Evolutionary conservation across 352 stramenopile species (phyloP), one percentile per base, ranked within the genome.

Genomic region (Pythium apleroticum): DNA sequence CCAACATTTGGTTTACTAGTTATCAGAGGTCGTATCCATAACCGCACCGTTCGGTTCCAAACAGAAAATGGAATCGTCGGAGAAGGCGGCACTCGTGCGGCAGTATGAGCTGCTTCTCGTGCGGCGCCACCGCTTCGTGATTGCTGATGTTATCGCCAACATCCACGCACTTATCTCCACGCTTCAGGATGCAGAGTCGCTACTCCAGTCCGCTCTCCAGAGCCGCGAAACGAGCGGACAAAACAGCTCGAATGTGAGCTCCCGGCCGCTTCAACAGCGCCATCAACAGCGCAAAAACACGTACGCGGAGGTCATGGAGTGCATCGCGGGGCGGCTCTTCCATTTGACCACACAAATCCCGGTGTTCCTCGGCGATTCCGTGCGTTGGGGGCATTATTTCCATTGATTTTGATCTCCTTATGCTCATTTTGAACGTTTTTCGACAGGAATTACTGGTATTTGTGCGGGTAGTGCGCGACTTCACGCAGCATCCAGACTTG

Each of bases 21-120:
- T n/a, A n/a, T n/a, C n/a, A n/a, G n/a, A n/a, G n/a, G n/a, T n/a
- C n/a, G n/a, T n/a, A n/a, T n/a, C n/a, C n/a, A n/a, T n/a, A n/a
- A n/a, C n/a, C n/a, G n/a, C n/a, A n/a, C n/a, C n/a, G n/a, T n/a
- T n/a, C n/a, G n/a, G n/a, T n/a, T n/a, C n/a, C n/a, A n/a, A n/a
- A n/a, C n/a, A n/a, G n/a, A n/a, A n/a, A n/a, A n/a, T n/a, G n/a
- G n/a, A n/a, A n/a, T 20, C 22, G 6, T 5, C 22, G 6, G 39
- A 19, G 10, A 41, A 60, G 33, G 52, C 30, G 15, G 6, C 52
- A 31, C 41, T 68, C 20, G 31, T 78, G 52, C 68, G 58, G 15
- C 64, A 78, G 48, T 88, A 81, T 52, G 78, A 88, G 73, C 64
- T 53, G 22, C 67, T 88, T 50, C 64, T 88, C 41, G 50, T 82